Percentiles rank a stretch among this genome's conserved stretches.
Evolutionary conservation across 2,329 filamentous ascomycete species (phyloP).

Genomic region (Aureobasidium melanogenum): DNA sequence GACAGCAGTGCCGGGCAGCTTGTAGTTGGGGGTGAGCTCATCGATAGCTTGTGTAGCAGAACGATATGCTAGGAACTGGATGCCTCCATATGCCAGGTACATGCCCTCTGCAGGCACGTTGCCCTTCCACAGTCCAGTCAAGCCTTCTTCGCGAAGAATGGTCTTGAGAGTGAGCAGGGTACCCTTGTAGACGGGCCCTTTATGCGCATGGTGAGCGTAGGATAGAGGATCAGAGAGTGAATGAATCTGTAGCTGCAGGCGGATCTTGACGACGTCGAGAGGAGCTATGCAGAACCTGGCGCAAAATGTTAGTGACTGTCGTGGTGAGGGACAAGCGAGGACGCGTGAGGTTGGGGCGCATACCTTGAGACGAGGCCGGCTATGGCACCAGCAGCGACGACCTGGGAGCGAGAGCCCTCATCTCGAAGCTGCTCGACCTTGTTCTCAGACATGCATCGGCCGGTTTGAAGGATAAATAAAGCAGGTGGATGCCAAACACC

Average conservation of each 20-base stretch:
- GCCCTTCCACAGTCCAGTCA: constrained; percentile 89
- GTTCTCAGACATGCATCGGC: constrained; percentile 51
- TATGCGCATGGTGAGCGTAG: constrained; percentile 31
- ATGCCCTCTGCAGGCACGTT: constrained; percentile 92
- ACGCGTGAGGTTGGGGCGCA: constrained; percentile 10
- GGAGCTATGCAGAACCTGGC: constrained; percentile 82
- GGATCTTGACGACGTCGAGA: constrained; percentile 96
- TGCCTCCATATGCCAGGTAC: constrained; percentile 82
- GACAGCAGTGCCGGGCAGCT: constrained; percentile 58
- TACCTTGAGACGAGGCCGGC: constrained; percentile 86
- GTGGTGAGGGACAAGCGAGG: neutral
- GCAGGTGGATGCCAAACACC: too few relatives aligned
- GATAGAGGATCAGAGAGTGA: constrained; percentile 67
- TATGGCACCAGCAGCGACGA: constrained; percentile 56
- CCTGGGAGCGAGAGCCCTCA: constrained; percentile 61
- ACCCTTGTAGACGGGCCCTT: constrained; percentile 56
- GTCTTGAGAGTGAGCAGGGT: constrained; percentile 58
- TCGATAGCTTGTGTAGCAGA: constrained; percentile 60
- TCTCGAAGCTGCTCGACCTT: constrained; percentile 57
- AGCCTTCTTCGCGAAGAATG: constrained; percentile 72
- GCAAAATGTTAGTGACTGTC: constrained; percentile 1
- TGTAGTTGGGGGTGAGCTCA: constrained; percentile 34
- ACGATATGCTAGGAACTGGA: constrained; percentile 86
- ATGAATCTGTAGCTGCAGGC: constrained; percentile 85
- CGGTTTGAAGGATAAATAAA: neutral